Evolutionary conservation across 2,329 filamentous ascomycete species (phyloP).

Genomic region (Ophidiomyces ophidiicola): DNA sequence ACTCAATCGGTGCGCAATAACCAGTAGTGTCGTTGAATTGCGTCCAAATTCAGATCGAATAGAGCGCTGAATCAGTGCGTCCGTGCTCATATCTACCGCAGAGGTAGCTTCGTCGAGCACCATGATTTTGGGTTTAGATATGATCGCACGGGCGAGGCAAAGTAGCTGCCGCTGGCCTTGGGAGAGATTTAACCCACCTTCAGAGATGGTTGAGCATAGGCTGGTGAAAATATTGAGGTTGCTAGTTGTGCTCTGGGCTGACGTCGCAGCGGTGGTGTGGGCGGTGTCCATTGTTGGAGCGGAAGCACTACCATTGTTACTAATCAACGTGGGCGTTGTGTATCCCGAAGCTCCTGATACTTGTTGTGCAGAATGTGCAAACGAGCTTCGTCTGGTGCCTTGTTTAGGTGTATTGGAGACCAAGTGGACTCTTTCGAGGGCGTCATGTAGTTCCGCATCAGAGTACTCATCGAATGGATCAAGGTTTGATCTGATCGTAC

Average conservation of each 20-base stretch:
- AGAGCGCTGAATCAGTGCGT: slow-evolving; percentile 58
- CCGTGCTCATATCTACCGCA: slow-evolving; percentile 66
- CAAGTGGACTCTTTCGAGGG: slow-evolving; percentile 59
- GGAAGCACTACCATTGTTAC: slow-evolving; percentile 15
- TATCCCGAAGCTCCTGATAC: slow-evolving; percentile 8
- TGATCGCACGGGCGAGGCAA: slow-evolving; percentile 60
- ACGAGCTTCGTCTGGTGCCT: slow-evolving; percentile 3
- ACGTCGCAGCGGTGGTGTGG: slow-evolving; percentile 30
- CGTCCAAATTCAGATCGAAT: slow-evolving; percentile 58
- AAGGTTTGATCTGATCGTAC: slow-evolving; percentile 62
- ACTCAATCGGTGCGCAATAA: slow-evolving; percentile 63
- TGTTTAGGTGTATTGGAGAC: slow-evolving; percentile 33
- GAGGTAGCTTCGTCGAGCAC: slow-evolving; percentile 69
- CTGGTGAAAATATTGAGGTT: slow-evolving; percentile 50
- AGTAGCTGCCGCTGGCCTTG: slow-evolving; percentile 67
- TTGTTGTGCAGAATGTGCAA: not conserved
- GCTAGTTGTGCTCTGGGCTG: slow-evolving; percentile 20
- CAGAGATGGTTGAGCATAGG: slow-evolving; percentile 52
- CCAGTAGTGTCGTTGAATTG: slow-evolving; percentile 52
- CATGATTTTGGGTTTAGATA: slow-evolving; percentile 62
- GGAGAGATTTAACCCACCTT: slow-evolving; percentile 61
- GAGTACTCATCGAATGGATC: slow-evolving; percentile 62
- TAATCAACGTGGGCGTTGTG: slow-evolving; percentile 15
- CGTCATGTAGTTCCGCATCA: slow-evolving; percentile 57
- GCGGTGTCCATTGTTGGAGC: slow-evolving; percentile 12